Evolutionary conservation across 2,329 filamentous ascomycete species (phyloP), one percentile per base, ranked within the genome.

Genomic region (Aureobasidium vineae): DNA sequence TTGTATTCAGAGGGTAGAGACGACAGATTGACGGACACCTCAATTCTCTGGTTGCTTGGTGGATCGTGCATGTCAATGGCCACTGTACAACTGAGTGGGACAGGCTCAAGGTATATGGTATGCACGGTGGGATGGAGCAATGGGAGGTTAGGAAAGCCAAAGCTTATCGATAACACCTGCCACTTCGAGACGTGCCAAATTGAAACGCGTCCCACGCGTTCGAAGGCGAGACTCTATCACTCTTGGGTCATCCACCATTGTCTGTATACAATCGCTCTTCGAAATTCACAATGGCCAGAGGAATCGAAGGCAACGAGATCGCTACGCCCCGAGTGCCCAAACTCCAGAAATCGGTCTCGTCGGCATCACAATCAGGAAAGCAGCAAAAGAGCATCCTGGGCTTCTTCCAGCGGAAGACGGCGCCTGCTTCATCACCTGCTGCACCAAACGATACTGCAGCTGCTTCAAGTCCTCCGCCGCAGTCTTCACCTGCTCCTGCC

Each of bases 361-460:
- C 80, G 23, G 77, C 79, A 69, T 61, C 64, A 38, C 57, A 68
- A 63, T 59, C 56, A 28, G 87, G 87, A 73, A 87, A 85, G 72
- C 41, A 52, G 40, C 88, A 87, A 73, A 87, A 85, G 72, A 90
- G 88, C 63, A 92, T 95, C 68, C 81, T 92, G 41, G 89, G 90
- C 50, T 95, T 95, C 83, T 94, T 94, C 73, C 84, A 88, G 70
- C 92, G 84, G 75, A 78, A 83, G 68, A 70, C 79, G 49, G 70
- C 70, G 26, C 74, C 70, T 68, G 69, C 72, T 66, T 80, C 82
- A 31, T 81, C 82, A 16, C 77, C 75, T 68, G 73, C 75, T 41
- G 75, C 75, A 26, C 89, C 92, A 5, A 96, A 91, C 77, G 96
- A 92, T 77, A 91, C 96, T 77, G 52, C 90, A 0, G 91, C 91